Evolutionary conservation across 2,329 filamentous ascomycete species (phyloP).

Genomic region (Dactylellina drechsleri): DNA sequence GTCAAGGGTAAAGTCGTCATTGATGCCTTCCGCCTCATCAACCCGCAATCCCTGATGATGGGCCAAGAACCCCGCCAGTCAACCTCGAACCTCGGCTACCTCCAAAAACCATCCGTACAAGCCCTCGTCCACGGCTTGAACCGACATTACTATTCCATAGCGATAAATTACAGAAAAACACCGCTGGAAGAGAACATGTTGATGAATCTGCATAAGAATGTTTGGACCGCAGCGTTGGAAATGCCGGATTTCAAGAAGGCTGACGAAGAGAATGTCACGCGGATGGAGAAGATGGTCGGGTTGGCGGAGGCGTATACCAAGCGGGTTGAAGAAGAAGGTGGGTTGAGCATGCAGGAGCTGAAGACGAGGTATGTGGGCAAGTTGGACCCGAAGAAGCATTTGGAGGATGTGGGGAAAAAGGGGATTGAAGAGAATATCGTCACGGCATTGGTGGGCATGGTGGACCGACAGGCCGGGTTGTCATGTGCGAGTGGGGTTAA

Average conservation of each 20-base stretch:
- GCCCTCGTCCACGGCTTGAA: conserved; percentile 98
- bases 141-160: conserved; percentile 99
- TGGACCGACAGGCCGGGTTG: conserved; percentile 97
- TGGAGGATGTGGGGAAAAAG: conserved; percentile 94
- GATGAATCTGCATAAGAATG: conserved; percentile 99
- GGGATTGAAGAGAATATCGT: conserved; percentile 99
- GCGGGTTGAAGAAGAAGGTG: conserved; percentile 97
- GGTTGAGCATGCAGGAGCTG: conserved; percentile 94
- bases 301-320: conserved; percentile 98
- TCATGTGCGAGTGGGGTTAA: conserved; percentile 71
- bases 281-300: conserved; percentile 84
- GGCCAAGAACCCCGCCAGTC: conserved; percentile 97
- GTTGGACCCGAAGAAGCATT: conserved; percentile 98
- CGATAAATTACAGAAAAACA: conserved; percentile 97
- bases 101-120: conserved; percentile 99
- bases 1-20: conserved; percentile 99
- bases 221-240: conserved; percentile 96
- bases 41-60: conserved; percentile 96
- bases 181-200: conserved; percentile 99
- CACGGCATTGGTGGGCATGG: conserved; percentile 97
- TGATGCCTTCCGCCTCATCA: conserved; percentile 97
- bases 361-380: conserved; percentile 99
- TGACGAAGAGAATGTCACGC: conserved; percentile 84
- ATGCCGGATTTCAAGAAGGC: conserved; percentile 96
- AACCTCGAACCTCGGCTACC: conserved; percentile 94